Evolutionary conservation across 2,329 filamentous ascomycete genomes (phyloP), one percentile per base, ranked within the genome.

Genomic region (Alternaria solani): DNA sequence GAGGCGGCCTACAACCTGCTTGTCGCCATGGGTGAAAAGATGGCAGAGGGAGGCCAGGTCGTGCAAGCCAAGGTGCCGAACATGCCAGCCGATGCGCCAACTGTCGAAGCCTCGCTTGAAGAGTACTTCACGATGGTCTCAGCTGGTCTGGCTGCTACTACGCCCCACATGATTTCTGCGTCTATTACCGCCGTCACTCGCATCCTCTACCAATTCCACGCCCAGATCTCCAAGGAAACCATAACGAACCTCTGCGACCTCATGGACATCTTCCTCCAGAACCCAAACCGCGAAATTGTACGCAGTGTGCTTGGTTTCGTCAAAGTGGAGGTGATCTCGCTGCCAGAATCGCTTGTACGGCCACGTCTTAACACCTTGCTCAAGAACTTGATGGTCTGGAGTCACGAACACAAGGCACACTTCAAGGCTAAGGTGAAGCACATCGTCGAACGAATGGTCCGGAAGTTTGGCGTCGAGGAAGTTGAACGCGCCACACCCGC

Each of bases 91-190:
- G 89, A 96, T 76, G 91, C 93, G 0, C 90, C 92, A 2, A 83
- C 89, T 32, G 93, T 90, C 4, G 84, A 87, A 3, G 94, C 95
- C 20, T 94, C 87, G 42, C 87, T 99, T 38, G 94, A 98, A 73
- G 95, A 98, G 79, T 98, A 93, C 81, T 92, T 98, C 82, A 97
- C 94, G 56, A 99, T 99, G 95, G 91, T 98, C 30, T 96, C 92
- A 67, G 95, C 95, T 49, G 95, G 95, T 81, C 86, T 99, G 54
- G 95, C 94, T 2, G 94, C 94, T 57, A 91, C 90, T 70, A 94
- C 93, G 11, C 94, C 95, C 32, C 94, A 98, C 81, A 97, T 98
- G 93, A 94, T 98, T 64, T 96, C 93, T 7, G 95, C 95, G 0
- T 93, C 92, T n/a, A 94, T 99, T 75, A 98, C 93, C 0, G 94